Percentiles rank a stretch among this genome's conserved stretches.
These are phyloP conservation scores for Tephrocybe rancida DNA, from an alignment of 768 basidiomycete species.

Conservation along the genomic window DNA sequence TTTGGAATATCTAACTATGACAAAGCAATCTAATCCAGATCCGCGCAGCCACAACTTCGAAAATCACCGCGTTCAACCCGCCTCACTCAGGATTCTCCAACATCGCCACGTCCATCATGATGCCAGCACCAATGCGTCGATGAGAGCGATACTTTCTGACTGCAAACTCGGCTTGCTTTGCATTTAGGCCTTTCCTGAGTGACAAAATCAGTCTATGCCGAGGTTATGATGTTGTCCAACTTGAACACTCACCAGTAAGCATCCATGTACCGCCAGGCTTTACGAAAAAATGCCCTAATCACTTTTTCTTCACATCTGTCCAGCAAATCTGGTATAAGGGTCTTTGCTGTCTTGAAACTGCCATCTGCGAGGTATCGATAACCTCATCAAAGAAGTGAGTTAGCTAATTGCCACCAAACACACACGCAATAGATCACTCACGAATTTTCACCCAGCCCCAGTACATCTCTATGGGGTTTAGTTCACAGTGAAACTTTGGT, in stretches of 20 bases:
- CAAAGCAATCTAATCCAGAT: no score
- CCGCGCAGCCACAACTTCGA: not conserved
- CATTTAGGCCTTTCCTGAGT: slow-evolving; percentile 5
- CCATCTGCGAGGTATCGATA: not conserved
- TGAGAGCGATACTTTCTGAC: slow-evolving; percentile 5
- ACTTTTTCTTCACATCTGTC: slow-evolving; percentile 11
- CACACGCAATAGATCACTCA: no score
- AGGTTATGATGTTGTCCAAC: not conserved
- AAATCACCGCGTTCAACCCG: not conserved
- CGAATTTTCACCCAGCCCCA: not conserved
- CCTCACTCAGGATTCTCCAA: slow-evolving; percentile 1
- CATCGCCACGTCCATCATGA: slow-evolving; percentile 5
- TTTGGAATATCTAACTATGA: no score
- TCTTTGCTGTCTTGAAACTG: not conserved
- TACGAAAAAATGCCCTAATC: slow-evolving; percentile 13
- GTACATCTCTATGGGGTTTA: slow-evolving; percentile 4
- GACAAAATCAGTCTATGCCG: no score
- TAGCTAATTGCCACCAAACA: no score
- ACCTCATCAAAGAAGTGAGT: not conserved
- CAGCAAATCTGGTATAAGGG: not conserved
- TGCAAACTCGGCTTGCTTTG: slow-evolving; percentile 7
- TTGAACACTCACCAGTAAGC: slow-evolving; percentile 11
- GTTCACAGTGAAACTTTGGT: slow-evolving; percentile 2
- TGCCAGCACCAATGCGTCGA: not conserved
- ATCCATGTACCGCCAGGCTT: slow-evolving; percentile 22